A percentile compares a stretch with the other conserved stretches of the same genome.
Evolutionary conservation across 176 grass and related monocot species (phyloP).

Genomic region (Rhynchospora tenuis): DNA sequence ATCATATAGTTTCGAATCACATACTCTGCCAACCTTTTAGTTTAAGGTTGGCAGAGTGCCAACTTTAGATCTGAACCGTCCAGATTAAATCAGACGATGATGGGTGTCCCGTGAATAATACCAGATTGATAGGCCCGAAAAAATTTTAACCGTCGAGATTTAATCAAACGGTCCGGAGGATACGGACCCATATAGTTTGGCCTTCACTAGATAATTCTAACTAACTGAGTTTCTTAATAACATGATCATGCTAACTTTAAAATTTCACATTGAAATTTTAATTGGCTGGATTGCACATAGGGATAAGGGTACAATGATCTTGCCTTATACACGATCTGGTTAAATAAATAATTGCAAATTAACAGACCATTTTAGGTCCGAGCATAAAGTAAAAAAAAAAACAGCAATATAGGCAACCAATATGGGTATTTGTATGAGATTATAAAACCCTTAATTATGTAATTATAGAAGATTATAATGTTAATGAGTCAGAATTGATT

Average conservation of each 20-base stretch:
- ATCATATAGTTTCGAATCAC: neutral
- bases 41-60: no score
- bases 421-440: neutral
- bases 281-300: neutral
- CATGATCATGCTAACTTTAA: neutral
- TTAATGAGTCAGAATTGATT: neutral
- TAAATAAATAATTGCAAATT: neutral
- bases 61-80: no score
- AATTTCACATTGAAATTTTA: neutral
- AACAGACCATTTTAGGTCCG: neutral
- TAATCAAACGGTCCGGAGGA: no score
- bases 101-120: no score
- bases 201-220: neutral
- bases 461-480: neutral
- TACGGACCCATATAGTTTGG: neutral
- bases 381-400: neutral
- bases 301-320: neutral
- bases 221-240: neutral
- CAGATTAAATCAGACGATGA: no score
- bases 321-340: neutral
- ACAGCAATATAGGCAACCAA: neutral
- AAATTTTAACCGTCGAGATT: no score
- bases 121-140: no score
- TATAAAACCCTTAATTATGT: neutral
- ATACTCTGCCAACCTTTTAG: no score